Evolutionary conservation across 75 land plant genomes (phyloP), one percentile per base, ranked within the genome.

Genomic region (Isoetes taiwanensis): DNA sequence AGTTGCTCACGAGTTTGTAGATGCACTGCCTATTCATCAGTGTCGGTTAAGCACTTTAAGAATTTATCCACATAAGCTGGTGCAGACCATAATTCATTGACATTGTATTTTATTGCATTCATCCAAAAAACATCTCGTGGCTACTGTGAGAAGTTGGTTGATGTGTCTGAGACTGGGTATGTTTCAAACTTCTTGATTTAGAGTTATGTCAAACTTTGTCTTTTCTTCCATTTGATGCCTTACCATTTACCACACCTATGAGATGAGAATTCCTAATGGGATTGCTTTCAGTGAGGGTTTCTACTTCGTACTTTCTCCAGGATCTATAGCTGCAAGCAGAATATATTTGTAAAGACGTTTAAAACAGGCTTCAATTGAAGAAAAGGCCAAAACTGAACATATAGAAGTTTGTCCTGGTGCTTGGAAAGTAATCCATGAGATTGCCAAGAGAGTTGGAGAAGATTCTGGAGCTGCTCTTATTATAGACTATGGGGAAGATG

Each of bases 401-500:
- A 72, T 87, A 34, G 97, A 91, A 63, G 70, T 91, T 32, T 80
- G 97, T 59, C 89, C 97, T 12, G 70, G 74, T 40, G 82, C 89
- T 60, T 67, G 83, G 53, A 80, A 83, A 21, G 50, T 86, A 54
- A 81, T 79, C 19, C 62, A 62, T 31, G 54, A 75, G 32, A 87
- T 91, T 66, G 89, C 95, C 14, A 69, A 76, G 60, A 65, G 95
- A 66, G 62, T 91, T 41, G 63, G 76, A 34, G 63, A 76, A 26
- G 97, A 91, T 78, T 91, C 90, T 48, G 94, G 97, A 43, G 97
- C 88, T 2, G 88, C 89, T 19, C 78, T 91, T 38, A 73, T 91
- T 42, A 84, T 91, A 61, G 97, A 91, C 62, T 91, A 87, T 78
- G 97, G 97, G 29, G 64, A 76, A 39, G 67, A 87, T 59, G 78